A percentile compares a stretch with the other conserved stretches of the same genome.
Evolutionary conservation across 352 stramenopile species (phyloP).

Genomic region (Globisporangium takayamanum): DNA sequence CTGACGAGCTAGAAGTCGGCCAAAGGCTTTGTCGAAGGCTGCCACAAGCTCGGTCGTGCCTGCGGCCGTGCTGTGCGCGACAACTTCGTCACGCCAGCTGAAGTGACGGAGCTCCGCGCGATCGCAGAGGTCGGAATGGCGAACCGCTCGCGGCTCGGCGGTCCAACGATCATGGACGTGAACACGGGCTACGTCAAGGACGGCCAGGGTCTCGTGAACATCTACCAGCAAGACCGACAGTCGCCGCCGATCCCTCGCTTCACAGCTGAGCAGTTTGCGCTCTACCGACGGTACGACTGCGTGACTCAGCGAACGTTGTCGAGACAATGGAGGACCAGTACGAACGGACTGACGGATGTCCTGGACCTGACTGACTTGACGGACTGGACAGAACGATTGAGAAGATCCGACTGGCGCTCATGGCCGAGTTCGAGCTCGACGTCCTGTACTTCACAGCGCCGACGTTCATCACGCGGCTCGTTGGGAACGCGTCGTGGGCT

Average conservation of each 20-base stretch:
- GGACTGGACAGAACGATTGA: conserved; percentile 41
- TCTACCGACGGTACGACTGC: conserved; percentile 57
- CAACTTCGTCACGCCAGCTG: conserved; percentile 60
- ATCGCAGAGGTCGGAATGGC: conserved; percentile 85
- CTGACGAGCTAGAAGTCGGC: conserved; percentile 19
- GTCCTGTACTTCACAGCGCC: conserved; percentile 89
- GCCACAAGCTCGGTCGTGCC: conserved; percentile 48
- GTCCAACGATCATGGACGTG: conserved; percentile 91
- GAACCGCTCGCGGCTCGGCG: conserved; percentile 57
- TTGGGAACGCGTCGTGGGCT: conserved; percentile 79
- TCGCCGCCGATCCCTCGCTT: conserved; percentile 55
- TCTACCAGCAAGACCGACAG: conserved; percentile 63
- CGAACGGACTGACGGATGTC: no score
- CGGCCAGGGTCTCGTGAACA: conserved; percentile 82
- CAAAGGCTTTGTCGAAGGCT: conserved; percentile 49
- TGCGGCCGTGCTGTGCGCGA: conserved; percentile 71
- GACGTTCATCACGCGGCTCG: conserved; percentile 89
- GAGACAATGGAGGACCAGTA: no score
- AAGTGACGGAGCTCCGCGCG: conserved; percentile 60
- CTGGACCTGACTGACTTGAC: no score
- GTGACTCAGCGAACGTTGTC: neutral
- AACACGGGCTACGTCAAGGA: conserved; percentile 88
- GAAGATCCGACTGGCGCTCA: conserved; percentile 67
- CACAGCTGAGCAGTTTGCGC: conserved; percentile 65
- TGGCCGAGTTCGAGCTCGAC: conserved; percentile 74